A percentile compares a stretch with the other conserved stretches of the same genome.
These are phyloP conservation scores for Fusarium graminum DNA, from an alignment of 2,329 filamentous ascomycete species.

Conservation along the genomic window DNA sequence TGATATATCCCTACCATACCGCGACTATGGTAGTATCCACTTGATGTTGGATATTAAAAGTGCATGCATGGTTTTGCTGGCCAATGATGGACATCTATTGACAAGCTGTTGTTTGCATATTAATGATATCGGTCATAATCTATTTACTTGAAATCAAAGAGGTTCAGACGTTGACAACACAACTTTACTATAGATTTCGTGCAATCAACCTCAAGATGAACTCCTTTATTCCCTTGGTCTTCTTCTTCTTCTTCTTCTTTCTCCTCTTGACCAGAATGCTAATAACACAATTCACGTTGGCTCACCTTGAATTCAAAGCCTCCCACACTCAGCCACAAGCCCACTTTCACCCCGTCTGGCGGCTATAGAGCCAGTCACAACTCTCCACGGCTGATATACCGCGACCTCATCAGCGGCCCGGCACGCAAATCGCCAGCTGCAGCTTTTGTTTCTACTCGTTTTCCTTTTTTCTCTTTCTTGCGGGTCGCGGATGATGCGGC, in stretches of 20 bases:
- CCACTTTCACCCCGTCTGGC: conserved; percentile 25
- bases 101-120: not conserved
- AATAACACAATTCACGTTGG: conserved; percentile 24
- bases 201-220: not conserved
- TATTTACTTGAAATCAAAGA: not conserved
- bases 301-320: conserved; percentile 40
- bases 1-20: not conserved
- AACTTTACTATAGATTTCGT: not conserved
- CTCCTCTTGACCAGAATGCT: not conserved
- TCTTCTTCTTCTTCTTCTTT: not conserved
- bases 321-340: conserved; percentile 43
- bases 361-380: conserved; percentile 44
- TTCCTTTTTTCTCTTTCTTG: conserved; percentile 15
- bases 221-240: not conserved
- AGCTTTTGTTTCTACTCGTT: not conserved
- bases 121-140: not conserved
- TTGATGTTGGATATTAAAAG: conserved; percentile 19
- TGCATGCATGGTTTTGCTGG: conserved; percentile 5
- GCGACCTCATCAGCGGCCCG: conserved; percentile 30
- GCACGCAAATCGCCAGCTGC: conserved; percentile 9
- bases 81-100: not conserved
- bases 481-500: conserved; percentile 32
- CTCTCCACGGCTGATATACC: conserved; percentile 30
- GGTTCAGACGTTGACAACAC: not conserved
- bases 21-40: conserved; percentile 19